Base-by-base conservation (phyloP, 1,284 basidiomycete species). In the Boletus sp. region DNA sequence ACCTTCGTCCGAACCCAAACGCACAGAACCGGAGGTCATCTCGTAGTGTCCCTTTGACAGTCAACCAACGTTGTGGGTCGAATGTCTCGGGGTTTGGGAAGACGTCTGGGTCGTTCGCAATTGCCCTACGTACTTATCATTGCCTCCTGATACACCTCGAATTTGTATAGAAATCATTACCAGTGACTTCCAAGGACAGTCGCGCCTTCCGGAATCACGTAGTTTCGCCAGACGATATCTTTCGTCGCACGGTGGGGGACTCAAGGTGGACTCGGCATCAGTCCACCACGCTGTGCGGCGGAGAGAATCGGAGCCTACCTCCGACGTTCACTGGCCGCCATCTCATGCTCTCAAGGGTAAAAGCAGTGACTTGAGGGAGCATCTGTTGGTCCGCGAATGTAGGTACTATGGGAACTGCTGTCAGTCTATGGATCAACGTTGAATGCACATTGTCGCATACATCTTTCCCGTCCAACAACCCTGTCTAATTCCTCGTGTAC, bases 1-100 rank as follows among this genome's bases (percentile, higher is more conserved):
- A 52, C 50, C 50, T 37, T 23, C 45, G 34, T 14, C 51, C 51
- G n/a, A 52, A 53, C 6, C 51, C 50, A 30, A 49, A 52, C 16
- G 25, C 26, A 41, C 26, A 41, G 26, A 52, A 52, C 26, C 40
- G 51, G 30, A 49, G 23, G 20, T 42, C 50, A 1, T 54, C 32
- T n/a, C 39, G 38, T 6, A 30, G 34, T 9, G 38, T 41, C 7
- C 51, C 44, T 8, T 41, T 26, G 2, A 8, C 16, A 4, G 50
- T 51, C 38, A 51, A 37, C 49, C 50, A 51, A 7, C 50, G 38
- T 25, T 41, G 50, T 1, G 34, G 44, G 7, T 53, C 50, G 29
- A 51, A 51, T 16, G 3, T 37, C 2, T 48, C 44, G 5, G 50
- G 50, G 29, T 41, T 30, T 8, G 45, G 50, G 16, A 52, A 49